phyloP scores from a whole-genome alignment of 305 asterid genomes.

The Fraxinus angustifolia region DNA sequence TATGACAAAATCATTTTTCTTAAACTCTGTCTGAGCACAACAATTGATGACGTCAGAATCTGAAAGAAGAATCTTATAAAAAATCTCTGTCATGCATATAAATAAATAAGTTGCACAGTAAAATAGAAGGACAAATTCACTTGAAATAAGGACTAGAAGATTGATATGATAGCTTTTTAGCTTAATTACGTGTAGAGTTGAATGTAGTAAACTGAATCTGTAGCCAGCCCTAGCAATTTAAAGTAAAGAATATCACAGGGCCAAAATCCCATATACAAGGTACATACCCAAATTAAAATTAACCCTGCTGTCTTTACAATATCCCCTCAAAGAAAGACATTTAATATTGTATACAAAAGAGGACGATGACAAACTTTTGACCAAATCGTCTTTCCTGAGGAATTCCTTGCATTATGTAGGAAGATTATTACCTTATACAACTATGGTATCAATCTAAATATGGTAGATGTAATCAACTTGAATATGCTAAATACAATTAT shows the following conservation, averaged over 20 bases:
- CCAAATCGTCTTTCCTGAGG: too few relatives aligned
- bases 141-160: neutral
- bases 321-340: neutral
- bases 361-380: neutral
- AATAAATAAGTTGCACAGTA: neutral
- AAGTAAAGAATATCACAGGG: neutral
- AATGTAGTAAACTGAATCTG: neutral
- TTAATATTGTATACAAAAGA: neutral
- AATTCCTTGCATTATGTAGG: too few relatives aligned
- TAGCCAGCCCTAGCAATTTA: neutral
- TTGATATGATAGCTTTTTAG: neutral
- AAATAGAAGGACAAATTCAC: neutral
- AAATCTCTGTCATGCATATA: slow-evolving; percentile 17
- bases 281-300: neutral
- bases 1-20: neutral
- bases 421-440: too few relatives aligned
- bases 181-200: neutral
- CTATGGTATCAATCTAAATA: too few relatives aligned
- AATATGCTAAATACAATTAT: too few relatives aligned
- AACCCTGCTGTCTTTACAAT: neutral
- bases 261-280: neutral
- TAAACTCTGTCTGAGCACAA: slow-evolving; percentile 9
- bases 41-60: slow-evolving; percentile 6
- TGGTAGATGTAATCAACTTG: too few relatives aligned
- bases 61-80: slow-evolving; percentile 1